Percentiles rank a stretch among this genome's conserved stretches.
phyloP scores from a whole-genome alignment of 495 filamentous ascomycete genomes.

The Penicillium waksmanii region DNA sequence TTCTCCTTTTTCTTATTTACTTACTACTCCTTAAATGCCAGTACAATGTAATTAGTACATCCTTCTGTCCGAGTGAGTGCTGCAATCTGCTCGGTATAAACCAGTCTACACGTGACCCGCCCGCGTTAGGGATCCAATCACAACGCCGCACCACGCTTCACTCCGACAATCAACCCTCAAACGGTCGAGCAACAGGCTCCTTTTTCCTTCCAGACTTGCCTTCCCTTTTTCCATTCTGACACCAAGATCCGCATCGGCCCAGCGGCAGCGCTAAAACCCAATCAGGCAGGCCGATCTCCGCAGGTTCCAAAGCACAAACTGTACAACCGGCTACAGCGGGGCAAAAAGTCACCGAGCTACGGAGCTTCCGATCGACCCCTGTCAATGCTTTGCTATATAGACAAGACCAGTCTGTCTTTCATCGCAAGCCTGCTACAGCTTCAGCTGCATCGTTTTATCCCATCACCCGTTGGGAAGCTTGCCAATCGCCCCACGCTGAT shows the following conservation, averaged over 20 bases:
- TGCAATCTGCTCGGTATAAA: slow-evolving; percentile 11
- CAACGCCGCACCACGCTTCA: not conserved
- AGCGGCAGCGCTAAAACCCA: slow-evolving; percentile 30
- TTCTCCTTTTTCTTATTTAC: not conserved
- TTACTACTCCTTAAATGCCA: not conserved
- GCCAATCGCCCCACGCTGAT: slow-evolving; percentile 8
- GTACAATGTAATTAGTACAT: not conserved
- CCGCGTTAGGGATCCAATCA: not conserved
- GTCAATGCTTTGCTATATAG: slow-evolving; percentile 1
- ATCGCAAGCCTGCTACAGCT: not conserved
- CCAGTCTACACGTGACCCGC: slow-evolving; percentile 18
- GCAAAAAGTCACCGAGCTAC: slow-evolving; percentile 4
- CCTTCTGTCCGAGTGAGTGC: slow-evolving; percentile 12
- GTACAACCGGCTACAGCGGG: slow-evolving; percentile 8
- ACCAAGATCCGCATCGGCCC: slow-evolving; percentile 17
- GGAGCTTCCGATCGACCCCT: slow-evolving; percentile 4
- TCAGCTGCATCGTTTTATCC: not conserved
- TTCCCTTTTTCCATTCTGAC: not conserved
- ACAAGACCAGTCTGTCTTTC: not conserved
- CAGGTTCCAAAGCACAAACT: slow-evolving; percentile 1
- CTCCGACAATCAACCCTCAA: no score
- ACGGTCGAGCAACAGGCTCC: no score
- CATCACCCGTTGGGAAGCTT: not conserved
- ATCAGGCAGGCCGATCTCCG: slow-evolving; percentile 9
- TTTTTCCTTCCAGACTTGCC: not conserved